phyloP scores from a whole-genome alignment of 805 yeast genomes.

The Cyberlindnera misumaiensis region DNA sequence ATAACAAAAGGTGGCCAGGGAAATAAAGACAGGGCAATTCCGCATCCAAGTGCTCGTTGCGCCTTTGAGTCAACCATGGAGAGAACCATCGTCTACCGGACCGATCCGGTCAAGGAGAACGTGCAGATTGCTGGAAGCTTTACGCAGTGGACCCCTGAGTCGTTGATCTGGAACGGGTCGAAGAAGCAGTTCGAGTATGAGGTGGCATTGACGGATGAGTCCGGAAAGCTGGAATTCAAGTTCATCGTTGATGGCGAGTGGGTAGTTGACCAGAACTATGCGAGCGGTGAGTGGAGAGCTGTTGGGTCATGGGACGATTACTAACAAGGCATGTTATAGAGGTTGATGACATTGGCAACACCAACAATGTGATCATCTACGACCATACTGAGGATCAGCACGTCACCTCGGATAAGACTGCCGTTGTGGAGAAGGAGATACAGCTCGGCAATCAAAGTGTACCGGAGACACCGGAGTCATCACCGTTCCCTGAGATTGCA shows the following conservation, averaged over 20 bases:
- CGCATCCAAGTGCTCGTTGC: too few relatives aligned
- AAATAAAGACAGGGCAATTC: too few relatives aligned
- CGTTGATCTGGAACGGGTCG: constrained; percentile 6
- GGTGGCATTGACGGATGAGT: constrained; percentile 8
- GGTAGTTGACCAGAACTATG: constrained; percentile 15
- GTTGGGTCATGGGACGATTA: constrained; percentile 18
- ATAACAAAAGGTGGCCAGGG: too few relatives aligned
- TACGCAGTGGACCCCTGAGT: constrained; percentile 26
- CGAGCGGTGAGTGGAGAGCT: constrained; percentile 18
- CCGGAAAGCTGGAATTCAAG: constrained; percentile 21
- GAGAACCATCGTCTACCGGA: constrained; percentile 13
- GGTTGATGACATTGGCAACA: constrained; percentile 29
- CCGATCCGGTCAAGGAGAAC: constrained; percentile 8
- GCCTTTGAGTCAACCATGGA: not conserved
- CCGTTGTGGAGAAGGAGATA: constrained; percentile 5
- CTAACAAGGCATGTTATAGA: constrained; percentile 21
- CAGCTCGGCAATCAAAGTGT: constrained; percentile 7
- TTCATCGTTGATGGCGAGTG: constrained; percentile 20
- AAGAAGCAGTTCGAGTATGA: constrained; percentile 9
- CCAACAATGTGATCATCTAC: constrained; percentile 29
- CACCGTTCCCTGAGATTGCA: too few relatives aligned
- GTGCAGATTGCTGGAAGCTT: constrained; percentile 34
- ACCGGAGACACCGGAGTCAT: constrained; percentile 26
- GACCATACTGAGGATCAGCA: constrained; percentile 6
- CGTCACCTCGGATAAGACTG: constrained; percentile 1